Evolutionary conservation across 2,329 filamentous ascomycete species (phyloP).

Genomic region (Epichloe bromicola): DNA sequence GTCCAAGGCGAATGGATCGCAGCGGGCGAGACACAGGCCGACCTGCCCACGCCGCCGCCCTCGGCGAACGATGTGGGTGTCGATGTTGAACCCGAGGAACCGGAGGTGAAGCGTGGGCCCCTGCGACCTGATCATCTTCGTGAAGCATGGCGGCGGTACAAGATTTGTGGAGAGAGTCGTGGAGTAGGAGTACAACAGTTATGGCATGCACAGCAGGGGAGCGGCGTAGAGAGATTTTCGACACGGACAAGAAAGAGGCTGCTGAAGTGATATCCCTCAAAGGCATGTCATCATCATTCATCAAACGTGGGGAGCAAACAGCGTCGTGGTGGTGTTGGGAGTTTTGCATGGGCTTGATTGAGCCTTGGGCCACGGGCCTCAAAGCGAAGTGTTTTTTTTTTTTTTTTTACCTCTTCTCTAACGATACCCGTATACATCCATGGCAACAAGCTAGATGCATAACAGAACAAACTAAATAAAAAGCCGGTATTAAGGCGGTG

Average conservation of each 20-base stretch:
- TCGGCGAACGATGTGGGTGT: conserved; percentile 19
- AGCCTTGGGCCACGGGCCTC: not conserved
- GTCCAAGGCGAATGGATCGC: conserved; percentile 61
- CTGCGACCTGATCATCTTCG: conserved; percentile 62
- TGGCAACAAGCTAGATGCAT: not conserved
- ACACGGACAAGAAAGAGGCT: conserved; percentile 37
- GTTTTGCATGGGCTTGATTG: not conserved
- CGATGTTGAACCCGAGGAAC: conserved; percentile 16
- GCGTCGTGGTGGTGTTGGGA: not conserved
- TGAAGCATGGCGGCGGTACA: conserved; percentile 60
- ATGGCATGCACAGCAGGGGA: conserved; percentile 48
- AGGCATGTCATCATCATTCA: not conserved
- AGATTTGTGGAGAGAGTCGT: conserved; percentile 47
- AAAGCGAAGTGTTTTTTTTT: not conserved
- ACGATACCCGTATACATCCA: conserved; percentile 2
- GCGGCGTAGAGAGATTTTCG: conserved; percentile 47
- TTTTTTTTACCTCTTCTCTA: no score
- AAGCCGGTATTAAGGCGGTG: no score
- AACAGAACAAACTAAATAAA: not conserved
- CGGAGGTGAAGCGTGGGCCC: conserved; percentile 34
- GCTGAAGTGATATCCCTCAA: conserved; percentile 35
- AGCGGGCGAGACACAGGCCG: conserved; percentile 44
- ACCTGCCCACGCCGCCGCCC: conserved; percentile 31
- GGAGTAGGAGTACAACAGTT: conserved; percentile 46
- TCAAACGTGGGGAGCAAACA: no score